Base-by-base conservation (phyloP, 495 filamentous ascomycete genomes). In the Podospora pseudoanserina region DNA sequence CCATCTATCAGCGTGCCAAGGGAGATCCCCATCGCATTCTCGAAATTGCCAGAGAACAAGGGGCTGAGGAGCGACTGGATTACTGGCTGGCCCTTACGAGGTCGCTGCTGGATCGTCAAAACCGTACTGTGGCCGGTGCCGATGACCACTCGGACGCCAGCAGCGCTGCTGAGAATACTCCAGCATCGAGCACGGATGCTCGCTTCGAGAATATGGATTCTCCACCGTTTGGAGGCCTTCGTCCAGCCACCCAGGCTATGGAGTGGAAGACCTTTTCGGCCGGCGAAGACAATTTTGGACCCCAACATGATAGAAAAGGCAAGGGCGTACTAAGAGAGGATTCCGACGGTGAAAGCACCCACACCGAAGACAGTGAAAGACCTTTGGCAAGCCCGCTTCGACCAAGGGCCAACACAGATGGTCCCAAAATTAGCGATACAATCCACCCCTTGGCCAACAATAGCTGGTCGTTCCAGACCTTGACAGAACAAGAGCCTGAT, bases 41-140 rank as follows among this genome's bases (percentile, higher is more conserved):
- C 6, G 77, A 81, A 55, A 86, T 91, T 15, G 88, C 91, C 60
- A 82, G 84, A 28, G 84, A 88, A 34, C 88, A 90, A 71, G 81
- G 83, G 28, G 82, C 83, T 15, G 79, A 84, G 55, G 85, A 85
- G 16, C 83, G 86, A 60, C 78, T 91, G 56, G 79, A 80, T 27
- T 83, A 84, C 65, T 86, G 82, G 82, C 72, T 85, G 19, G 71
- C 65, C 13, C 63, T 81, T 18, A 81, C 80, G 3, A 65, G 71
- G 60, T 66, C 72, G 0, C 77, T 81, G 70, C 68, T 67, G 26
- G 69, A 74, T 13, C 71, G 65, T 16, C 26, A 32, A 9, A 62
- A 60, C 3, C 63, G 34, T 11, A 49, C 11, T 19, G 15, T 18
- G 32, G 61, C 55, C 18, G 15, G 30, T 2, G 69, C 65, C 13